A percentile compares a stretch with the other conserved stretches of the same genome.
These are phyloP conservation scores for Tubosaeta brunneosetosa DNA, from an alignment of 768 basidiomycete genomes.

Conservation along the genomic window DNA sequence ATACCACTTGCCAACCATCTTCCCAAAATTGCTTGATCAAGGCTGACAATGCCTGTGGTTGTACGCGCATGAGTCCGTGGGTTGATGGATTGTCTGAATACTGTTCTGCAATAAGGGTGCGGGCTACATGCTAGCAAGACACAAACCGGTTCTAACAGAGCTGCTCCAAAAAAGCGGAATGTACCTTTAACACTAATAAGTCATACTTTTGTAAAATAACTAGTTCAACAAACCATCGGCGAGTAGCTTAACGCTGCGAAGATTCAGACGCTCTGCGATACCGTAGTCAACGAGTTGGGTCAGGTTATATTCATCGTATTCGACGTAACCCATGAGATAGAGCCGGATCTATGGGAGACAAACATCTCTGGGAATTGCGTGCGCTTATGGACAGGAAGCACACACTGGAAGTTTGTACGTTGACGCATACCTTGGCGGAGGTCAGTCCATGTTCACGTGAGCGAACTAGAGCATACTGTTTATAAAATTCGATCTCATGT, in stretches of 20 bases:
- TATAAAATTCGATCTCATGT: slow-evolving; percentile 59
- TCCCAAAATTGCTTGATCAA: slow-evolving; percentile 61
- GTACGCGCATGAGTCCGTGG: slow-evolving; percentile 62
- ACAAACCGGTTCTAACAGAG: slow-evolving; percentile 62
- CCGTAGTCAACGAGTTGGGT: slow-evolving; percentile 58
- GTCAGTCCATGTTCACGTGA: background rate
- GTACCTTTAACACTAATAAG: slow-evolving; percentile 51
- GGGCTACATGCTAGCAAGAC: background rate
- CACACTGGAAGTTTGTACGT: slow-evolving; percentile 63
- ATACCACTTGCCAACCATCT: slow-evolving; percentile 81
- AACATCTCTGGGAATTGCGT: background rate
- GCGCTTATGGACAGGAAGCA: background rate
- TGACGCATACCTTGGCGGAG: slow-evolving; percentile 56
- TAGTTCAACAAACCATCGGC: slow-evolving; percentile 53
- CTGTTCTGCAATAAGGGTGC: slow-evolving; percentile 5
- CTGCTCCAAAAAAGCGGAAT: slow-evolving; percentile 89
- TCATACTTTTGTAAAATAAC: background rate
- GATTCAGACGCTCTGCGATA: slow-evolving; percentile 45
- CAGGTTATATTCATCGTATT: slow-evolving; percentile 52
- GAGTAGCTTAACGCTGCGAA: slow-evolving; percentile 69
- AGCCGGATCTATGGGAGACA: slow-evolving; percentile 45
- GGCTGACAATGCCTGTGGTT: slow-evolving; percentile 47
- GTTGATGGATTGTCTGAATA: slow-evolving; percentile 77
- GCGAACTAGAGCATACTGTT: slow-evolving; percentile 40
- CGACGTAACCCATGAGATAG: slow-evolving; percentile 55